Evolutionary conservation across 1,284 basidiomycete species (phyloP), one percentile per base, ranked within the genome.

Genomic region (Thelephora terrestris): DNA sequence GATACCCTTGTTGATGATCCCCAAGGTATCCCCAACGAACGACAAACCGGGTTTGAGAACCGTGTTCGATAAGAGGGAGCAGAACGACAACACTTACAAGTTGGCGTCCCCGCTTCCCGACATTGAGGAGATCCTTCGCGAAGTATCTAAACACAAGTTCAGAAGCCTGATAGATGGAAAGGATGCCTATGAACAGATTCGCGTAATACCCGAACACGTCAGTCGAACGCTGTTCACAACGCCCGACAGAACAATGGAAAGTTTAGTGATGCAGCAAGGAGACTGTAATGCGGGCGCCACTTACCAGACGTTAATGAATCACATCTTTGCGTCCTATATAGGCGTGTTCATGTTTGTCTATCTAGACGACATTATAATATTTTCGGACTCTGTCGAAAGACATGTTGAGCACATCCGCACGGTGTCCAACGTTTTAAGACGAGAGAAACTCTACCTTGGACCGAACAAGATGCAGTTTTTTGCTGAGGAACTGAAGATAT

Each of bases 231-330:
- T n/a, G 1, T 50, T 57, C 42, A 55, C 50, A 10, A 57, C 54
- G 2, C 55, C 55, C 7, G 61, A 68, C 52, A 65, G 68, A 2
- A 67, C 55, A 0, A 67, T 69, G 62, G 58, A 59, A 4, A 66
- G 65, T 47, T 36, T 59, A 7, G 66, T 70, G 0, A 52, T 71
- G 49, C 67, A 69, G 42, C 58, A 60, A 25, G 67, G 68, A n/a
- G n/a, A n/a, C n/a, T n/a, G n/a, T n/a, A n/a, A n/a, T n/a, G n/a
- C n/a, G n/a, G 46, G 51, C 0, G 61, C 65, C 0, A 69, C 63
- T 0, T 68, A 62, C 55, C 65, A 68, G 50, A 39, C 56, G n/a
- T 38, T 66, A 1, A 67, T 68, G 65, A 67, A 59, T 37, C 49
- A 61, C 46, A 55, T 67, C 0, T 67, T 67, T 34, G 55, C 49